A percentile compares a stretch with the other conserved stretches of the same genome.
These are phyloP conservation scores for Cryptosporidium ryanae DNA, from an alignment of 169 alveolate species.

Conservation along the genomic window DNA sequence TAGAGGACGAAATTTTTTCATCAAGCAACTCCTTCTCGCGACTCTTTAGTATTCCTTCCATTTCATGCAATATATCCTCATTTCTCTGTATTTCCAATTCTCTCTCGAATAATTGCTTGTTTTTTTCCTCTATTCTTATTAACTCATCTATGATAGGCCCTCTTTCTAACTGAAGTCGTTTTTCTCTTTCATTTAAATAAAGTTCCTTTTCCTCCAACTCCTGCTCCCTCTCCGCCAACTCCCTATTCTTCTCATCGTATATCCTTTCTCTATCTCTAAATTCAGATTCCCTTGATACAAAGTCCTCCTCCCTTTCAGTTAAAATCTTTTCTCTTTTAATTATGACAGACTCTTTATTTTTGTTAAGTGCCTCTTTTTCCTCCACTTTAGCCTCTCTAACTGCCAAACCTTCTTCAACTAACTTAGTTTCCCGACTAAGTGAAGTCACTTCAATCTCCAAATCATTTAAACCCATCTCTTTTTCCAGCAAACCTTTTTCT, in stretches of 20 bases:
- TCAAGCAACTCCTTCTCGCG: slow-evolving; percentile 57
- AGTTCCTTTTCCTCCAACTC: slow-evolving; percentile 36
- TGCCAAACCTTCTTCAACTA: slow-evolving; percentile 8
- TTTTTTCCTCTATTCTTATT: slow-evolving; percentile 45
- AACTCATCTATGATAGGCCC: slow-evolving; percentile 54
- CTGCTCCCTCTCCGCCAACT: slow-evolving; percentile 8
- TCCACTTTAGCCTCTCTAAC: slow-evolving; percentile 44
- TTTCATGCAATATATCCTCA: slow-evolving; percentile 48
- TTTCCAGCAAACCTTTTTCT: slow-evolving; percentile 28
- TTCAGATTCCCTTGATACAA: slow-evolving; percentile 22
- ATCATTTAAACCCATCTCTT: slow-evolving; percentile 46
- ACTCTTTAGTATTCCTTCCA: slow-evolving; percentile 36
- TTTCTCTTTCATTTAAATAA: slow-evolving; percentile 34
- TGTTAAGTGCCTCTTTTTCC: slow-evolving; percentile 30
- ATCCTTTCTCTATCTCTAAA: slow-evolving; percentile 34
- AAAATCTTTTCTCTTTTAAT: slow-evolving; percentile 11
- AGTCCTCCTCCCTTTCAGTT: slow-evolving; percentile 16
- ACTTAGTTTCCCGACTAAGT: not conserved
- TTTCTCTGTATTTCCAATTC: slow-evolving; percentile 44
- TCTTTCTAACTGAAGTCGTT: slow-evolving; percentile 47
- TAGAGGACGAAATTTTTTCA: not conserved
- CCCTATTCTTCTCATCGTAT: slow-evolving; percentile 1
- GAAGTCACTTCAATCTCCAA: slow-evolving; percentile 39
- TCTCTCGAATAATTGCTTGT: slow-evolving; percentile 47
- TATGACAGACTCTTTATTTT: slow-evolving; percentile 20